phyloP scores from a whole-genome alignment of 257 asterid genomes.

The Paulownia fortunei region DNA sequence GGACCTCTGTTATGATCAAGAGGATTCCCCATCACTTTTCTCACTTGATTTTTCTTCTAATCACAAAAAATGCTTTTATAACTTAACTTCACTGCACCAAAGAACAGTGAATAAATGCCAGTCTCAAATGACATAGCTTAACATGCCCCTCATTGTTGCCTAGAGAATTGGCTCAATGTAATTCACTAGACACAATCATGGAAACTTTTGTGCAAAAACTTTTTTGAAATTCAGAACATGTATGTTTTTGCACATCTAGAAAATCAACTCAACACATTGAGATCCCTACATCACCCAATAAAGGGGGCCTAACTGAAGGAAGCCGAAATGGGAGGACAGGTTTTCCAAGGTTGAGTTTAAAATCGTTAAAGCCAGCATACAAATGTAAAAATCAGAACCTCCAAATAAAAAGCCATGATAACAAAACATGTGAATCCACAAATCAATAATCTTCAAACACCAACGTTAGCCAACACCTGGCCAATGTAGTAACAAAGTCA shows the following conservation, averaged over 20 bases:
- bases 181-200: constrained; percentile 4
- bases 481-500: not conserved
- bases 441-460: not conserved
- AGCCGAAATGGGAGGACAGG: not conserved
- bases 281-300: not conserved
- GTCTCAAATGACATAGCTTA: not conserved
- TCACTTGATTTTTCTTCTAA: constrained; percentile 5
- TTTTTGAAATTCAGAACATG: not conserved
- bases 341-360: not conserved
- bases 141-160: not conserved
- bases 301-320: not conserved
- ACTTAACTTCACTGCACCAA: constrained; percentile 2
- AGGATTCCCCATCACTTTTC: not conserved
- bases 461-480: not conserved
- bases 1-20: not conserved
- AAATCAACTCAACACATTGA: not conserved
- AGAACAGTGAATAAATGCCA: not conserved
- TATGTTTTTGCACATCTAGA: not conserved
- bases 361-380: not conserved
- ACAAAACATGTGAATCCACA: not conserved
- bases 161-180: not conserved
- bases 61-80: not conserved
- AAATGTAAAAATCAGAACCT: not conserved
- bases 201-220: not conserved
- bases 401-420: not conserved